Base-by-base conservation (phyloP, 2,329 filamentous ascomycete species). In the Penicillium sp. region DNA sequence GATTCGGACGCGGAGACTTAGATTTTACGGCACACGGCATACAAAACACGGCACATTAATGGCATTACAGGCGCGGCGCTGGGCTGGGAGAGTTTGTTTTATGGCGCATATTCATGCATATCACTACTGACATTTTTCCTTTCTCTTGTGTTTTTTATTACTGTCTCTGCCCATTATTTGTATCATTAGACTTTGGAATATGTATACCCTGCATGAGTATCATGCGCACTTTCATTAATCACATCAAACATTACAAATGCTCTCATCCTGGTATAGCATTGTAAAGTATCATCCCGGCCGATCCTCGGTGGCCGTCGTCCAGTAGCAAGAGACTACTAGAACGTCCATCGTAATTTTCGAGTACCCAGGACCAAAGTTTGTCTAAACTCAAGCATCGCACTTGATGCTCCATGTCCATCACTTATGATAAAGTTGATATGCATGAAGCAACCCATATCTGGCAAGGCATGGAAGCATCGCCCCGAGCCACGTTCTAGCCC, bases 1-100 rank as follows among this genome's bases (percentile, higher is more conserved):
- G 52, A 62, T 40, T 52, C 50, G 18, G 40, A 60, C 10, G 54
- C 43, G 18, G 40, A 60, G 11, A 50, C 37, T 33, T 59, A 56
- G 46, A 13, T 49, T 49, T 6, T 10, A 31, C 31, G 31, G 31
- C 31, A 31, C 31, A 31, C 9, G 31, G 31, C 31, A 31, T n/a
- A n/a, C n/a, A n/a, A n/a, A n/a, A n/a, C 31, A 35, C 5, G 4
- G 18, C 18, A 55, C 33, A 22, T 24, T 33, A 22, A 24, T 47
- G 10, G 44, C 54, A 56, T 63, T 55, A 57, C 24, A 41, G 57
- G 19, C n/a, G 31, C 37, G 57, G 58, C 53, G 36, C 41, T 50
- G 54, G 52, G 43, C 13, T 46, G 36, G 44, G 49, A 19, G 43
- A 36, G 39, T 39, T 47, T 6, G 40, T 35, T 5, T 37, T 52